These are phyloP conservation scores for Scortechinia acanthostroma DNA, from an alignment of 2,329 filamentous ascomycete genomes.

Conservation along the genomic window DNA sequence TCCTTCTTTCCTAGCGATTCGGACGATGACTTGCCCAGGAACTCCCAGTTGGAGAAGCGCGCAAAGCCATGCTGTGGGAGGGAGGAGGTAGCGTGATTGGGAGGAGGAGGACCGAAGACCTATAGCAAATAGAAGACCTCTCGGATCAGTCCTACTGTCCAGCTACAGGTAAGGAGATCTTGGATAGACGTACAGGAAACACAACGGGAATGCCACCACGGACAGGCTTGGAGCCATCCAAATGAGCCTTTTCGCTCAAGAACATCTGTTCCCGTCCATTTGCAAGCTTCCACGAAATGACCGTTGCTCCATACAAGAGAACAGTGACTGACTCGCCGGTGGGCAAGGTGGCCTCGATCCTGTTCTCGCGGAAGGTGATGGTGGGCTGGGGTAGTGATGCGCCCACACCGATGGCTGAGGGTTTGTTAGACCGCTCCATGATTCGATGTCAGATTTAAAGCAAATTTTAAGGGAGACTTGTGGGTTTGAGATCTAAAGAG, in stretches of 20 bases:
- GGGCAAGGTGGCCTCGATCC: slow-evolving; percentile 73
- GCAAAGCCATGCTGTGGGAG: slow-evolving; percentile 95
- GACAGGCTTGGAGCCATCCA: slow-evolving; percentile 85
- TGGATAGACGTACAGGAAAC: slow-evolving; percentile 67
- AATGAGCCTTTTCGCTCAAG: slow-evolving; percentile 70
- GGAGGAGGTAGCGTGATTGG: slow-evolving; percentile 68
- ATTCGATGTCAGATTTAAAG: slow-evolving; percentile 28
- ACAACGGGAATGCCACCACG: slow-evolving; percentile 87
- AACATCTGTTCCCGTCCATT: slow-evolving; percentile 77
- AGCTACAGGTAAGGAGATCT: background rate
- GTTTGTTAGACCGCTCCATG: slow-evolving; percentile 83
- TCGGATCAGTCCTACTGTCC: slow-evolving; percentile 4
- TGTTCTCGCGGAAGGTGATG: slow-evolving; percentile 67
- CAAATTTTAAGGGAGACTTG: too few species aligned
- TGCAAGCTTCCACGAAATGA: slow-evolving; percentile 85
- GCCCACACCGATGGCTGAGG: slow-evolving; percentile 68
- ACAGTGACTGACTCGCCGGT: slow-evolving; percentile 82
- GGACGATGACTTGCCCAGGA: slow-evolving; percentile 77
- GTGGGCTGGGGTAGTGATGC: slow-evolving; percentile 68
- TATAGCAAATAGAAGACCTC: slow-evolving; percentile 25
- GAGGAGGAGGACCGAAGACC: slow-evolving; percentile 79
- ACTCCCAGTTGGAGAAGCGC: slow-evolving; percentile 84
- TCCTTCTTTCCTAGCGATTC: slow-evolving; percentile 46
- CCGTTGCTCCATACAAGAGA: slow-evolving; percentile 84
- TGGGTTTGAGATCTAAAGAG: too few species aligned